Evolutionary conservation across 2,329 filamentous ascomycete genomes (phyloP).

Genomic region (Pseudodiploospora longispora): DNA sequence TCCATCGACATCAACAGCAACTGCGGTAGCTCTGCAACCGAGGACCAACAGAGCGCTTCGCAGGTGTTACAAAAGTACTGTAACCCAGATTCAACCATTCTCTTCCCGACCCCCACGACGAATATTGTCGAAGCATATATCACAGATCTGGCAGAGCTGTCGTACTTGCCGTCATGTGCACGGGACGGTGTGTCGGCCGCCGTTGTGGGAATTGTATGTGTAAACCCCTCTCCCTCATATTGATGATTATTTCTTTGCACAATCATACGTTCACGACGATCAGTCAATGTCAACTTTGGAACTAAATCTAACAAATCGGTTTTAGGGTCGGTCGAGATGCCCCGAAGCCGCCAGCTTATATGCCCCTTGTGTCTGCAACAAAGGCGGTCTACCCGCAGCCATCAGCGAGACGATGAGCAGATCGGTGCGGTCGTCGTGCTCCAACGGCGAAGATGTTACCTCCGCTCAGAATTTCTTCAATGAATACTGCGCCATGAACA

Average conservation of each 20-base stretch:
- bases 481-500: conserved; percentile 43
- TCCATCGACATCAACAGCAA: conserved; percentile 31
- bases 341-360: conserved; percentile 31
- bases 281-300: background rate
- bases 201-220: conserved; percentile 20
- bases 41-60: conserved; percentile 39
- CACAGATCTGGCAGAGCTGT: conserved; percentile 38
- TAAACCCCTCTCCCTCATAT: background rate
- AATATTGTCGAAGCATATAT: conserved; percentile 39
- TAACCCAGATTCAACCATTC: conserved; percentile 28
- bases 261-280: background rate
- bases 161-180: conserved; percentile 32
- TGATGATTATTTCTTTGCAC: background rate
- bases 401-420: conserved; percentile 36
- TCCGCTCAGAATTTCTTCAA: conserved; percentile 42
- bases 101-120: conserved; percentile 33
- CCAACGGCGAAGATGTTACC: conserved; percentile 35
- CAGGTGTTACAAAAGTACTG: conserved; percentile 41
- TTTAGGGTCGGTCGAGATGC: conserved; percentile 25
- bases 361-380: conserved; percentile 44
- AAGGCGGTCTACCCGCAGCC: conserved; percentile 37
- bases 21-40: conserved; percentile 39
- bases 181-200: conserved; percentile 21
- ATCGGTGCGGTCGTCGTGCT: conserved; percentile 36
- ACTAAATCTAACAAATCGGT: background rate